Conservation (phyloP, 179 eudicot genomes). For the Patellifolia procumbens region DNA sequence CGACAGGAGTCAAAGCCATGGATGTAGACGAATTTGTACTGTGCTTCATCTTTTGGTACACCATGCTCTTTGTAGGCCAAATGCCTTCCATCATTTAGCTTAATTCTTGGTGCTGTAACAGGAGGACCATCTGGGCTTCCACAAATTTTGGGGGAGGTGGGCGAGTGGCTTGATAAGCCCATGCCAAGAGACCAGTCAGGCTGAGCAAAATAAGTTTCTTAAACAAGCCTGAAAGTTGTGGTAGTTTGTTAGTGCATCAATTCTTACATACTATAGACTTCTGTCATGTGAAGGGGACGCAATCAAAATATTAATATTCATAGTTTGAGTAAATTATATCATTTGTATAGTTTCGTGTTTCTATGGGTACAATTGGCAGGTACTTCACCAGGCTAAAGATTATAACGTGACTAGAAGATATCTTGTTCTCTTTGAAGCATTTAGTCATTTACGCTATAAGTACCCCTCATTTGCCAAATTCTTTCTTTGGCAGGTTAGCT, state of each 20-base stretch:
- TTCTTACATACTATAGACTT: not conserved
- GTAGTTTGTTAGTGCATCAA: not conserved
- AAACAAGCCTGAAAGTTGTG: constrained; percentile 28
- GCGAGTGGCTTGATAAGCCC: constrained; percentile 34
- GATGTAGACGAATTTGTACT: constrained; percentile 31
- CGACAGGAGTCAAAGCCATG: constrained; percentile 39
- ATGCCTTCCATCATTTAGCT: constrained; percentile 37
- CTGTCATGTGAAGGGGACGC: not conserved
- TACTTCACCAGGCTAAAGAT: not conserved
- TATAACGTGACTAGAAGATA: not conserved
- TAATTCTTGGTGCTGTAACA: constrained; percentile 35
- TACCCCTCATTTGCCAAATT: no score
- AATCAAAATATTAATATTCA: no score
- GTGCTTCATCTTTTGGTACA: constrained; percentile 29
- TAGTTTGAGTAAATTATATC: not conserved
- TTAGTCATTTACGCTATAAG: no score
- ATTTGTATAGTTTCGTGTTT: not conserved
- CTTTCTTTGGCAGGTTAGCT: no score
- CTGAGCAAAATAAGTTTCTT: constrained; percentile 30
- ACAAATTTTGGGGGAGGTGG: constrained; percentile 41
- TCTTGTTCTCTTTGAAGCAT: no score
- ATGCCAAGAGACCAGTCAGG: constrained; percentile 32
- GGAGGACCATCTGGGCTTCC: constrained; percentile 36
- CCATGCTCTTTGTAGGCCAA: constrained; percentile 40
- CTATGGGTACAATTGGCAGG: not conserved